Conservation (phyloP, 2,329 filamentous ascomycete genomes). For the Paecilomyces sp. region DNA sequence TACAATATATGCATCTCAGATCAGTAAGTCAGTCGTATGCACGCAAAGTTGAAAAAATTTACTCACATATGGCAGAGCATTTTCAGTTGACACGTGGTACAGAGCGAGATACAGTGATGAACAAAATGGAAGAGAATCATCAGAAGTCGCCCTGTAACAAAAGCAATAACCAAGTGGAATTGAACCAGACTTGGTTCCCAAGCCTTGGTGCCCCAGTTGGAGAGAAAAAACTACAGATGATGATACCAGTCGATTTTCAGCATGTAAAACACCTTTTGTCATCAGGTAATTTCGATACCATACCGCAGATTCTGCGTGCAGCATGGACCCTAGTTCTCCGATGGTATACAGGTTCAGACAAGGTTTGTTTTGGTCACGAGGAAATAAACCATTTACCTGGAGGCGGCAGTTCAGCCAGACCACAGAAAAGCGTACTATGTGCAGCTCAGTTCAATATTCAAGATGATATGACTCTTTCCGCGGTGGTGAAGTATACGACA, state of each 20-base stretch:
- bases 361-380: slow-evolving; percentile 42
- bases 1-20: too few species aligned
- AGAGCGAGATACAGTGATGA: neutral
- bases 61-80: neutral
- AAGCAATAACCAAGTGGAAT: slow-evolving; percentile 17
- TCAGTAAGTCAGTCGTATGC: too few species aligned
- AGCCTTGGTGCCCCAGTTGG: slow-evolving; percentile 21
- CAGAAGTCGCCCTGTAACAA: neutral
- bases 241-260: slow-evolving; percentile 24
- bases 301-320: slow-evolving; percentile 24
- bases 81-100: neutral
- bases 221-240: slow-evolving; percentile 27
- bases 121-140: neutral
- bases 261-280: slow-evolving; percentile 13
- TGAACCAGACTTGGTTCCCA: slow-evolving; percentile 27
- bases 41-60: neutral
- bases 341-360: slow-evolving; percentile 40
- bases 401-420: slow-evolving; percentile 9
- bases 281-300: slow-evolving; percentile 1
- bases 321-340: slow-evolving; percentile 41
- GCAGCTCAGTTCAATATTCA: slow-evolving; percentile 19
- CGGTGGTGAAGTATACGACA: neutral
- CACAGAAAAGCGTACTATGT: slow-evolving; percentile 9
- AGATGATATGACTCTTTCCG: slow-evolving; percentile 16
- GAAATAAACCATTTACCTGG: slow-evolving; percentile 13